Percentiles rank a stretch among this genome's conserved stretches.
Evolutionary conservation across 805 yeast genomes (phyloP).

Genomic region (Ogataea henricii): DNA sequence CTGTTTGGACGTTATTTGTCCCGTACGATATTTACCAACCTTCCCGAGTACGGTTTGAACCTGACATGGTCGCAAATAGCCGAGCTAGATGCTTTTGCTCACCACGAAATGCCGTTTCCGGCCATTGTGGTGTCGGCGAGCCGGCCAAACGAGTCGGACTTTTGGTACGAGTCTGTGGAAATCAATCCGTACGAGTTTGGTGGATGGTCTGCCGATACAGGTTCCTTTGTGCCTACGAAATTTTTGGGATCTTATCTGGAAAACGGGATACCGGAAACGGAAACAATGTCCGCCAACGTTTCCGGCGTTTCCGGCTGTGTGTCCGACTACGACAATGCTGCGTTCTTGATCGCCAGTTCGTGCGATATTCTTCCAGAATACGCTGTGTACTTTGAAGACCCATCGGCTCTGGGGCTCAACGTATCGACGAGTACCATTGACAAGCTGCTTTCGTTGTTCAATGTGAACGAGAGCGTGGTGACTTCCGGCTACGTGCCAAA

Average conservation of each 20-base stretch:
- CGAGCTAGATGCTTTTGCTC: constrained; percentile 54
- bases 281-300: no score
- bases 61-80: constrained; percentile 56
- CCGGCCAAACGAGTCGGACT: constrained; percentile 47
- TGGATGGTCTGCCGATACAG: constrained; percentile 75
- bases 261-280: constrained; percentile 52
- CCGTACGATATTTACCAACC: constrained; percentile 60
- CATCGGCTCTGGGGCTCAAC: constrained; percentile 21
- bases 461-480: constrained; percentile 46
- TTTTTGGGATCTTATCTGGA: constrained; percentile 65
- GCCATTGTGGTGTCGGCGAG: constrained; percentile 63
- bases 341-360: constrained; percentile 76
- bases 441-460: constrained; percentile 35
- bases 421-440: constrained; percentile 18
- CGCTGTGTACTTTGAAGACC: constrained; percentile 13
- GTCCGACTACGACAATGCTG: constrained; percentile 73
- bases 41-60: constrained; percentile 61
- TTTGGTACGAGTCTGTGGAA: constrained; percentile 61
- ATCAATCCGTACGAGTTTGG: constrained; percentile 74
- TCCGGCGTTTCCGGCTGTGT: constrained; percentile 47
- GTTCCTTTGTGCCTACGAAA: constrained; percentile 61
- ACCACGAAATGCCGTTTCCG: constrained; percentile 70
- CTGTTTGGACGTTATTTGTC: constrained; percentile 73
- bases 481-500: constrained; percentile 46
- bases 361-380: constrained; percentile 57